phyloP scores from a whole-genome alignment of 805 yeast species.

The Wickerhamiella alocasiicola region DNA sequence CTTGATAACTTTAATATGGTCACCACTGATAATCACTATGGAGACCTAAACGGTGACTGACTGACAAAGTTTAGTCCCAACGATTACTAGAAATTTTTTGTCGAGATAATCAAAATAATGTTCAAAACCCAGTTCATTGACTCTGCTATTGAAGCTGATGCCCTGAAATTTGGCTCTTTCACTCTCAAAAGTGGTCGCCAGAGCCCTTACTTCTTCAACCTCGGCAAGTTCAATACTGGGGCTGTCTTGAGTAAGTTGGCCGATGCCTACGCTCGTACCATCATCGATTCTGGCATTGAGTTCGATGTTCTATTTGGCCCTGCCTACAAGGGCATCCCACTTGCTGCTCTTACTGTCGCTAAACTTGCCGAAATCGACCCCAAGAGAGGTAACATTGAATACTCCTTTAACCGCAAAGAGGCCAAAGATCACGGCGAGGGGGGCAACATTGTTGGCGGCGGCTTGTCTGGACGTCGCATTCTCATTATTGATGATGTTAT shows the following conservation, averaged over 20 bases:
- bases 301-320: conserved; percentile 94
- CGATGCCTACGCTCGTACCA: conserved; percentile 77
- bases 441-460: conserved; percentile 81
- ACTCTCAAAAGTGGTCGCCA: conserved; percentile 83
- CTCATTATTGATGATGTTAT: conserved; percentile 92
- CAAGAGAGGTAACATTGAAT: conserved; percentile 55
- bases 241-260: conserved; percentile 68
- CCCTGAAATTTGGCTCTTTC: conserved; percentile 78
- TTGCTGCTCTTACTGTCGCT: conserved; percentile 85
- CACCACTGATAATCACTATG: no score
- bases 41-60: no score
- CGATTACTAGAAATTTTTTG: no score
- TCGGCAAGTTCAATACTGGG: conserved; percentile 83
- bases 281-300: conserved; percentile 65
- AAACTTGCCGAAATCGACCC: conserved; percentile 78
- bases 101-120: conserved; percentile 28
- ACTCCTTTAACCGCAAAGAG: conserved; percentile 84
- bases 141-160: conserved; percentile 67
- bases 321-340: conserved; percentile 94
- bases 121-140: conserved; percentile 57
- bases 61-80: no score
- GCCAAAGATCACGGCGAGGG: conserved; percentile 97
- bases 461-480: conserved; percentile 56
- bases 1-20: no score
- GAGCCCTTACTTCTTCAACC: conserved; percentile 93